Evolutionary conservation across 169 alveolate genomes (phyloP).

Genomic region (Plasmodium cynomolgi): DNA sequence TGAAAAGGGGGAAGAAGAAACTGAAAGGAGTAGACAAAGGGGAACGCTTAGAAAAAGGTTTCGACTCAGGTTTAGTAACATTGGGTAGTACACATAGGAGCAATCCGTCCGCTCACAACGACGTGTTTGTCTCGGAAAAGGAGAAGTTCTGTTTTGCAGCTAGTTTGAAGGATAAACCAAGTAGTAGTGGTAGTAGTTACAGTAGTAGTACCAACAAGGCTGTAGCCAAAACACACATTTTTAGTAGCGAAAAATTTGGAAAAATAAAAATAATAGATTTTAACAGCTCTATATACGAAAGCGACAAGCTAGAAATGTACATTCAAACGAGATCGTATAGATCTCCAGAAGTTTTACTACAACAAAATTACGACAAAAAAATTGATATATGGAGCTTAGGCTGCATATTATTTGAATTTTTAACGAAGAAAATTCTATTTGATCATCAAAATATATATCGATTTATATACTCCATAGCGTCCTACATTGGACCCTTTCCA

Average conservation of each 20-base stretch:
- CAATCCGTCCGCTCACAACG: not conserved
- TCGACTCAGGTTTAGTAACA: not conserved
- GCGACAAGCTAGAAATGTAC: slow-evolving; percentile 94
- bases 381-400: slow-evolving; percentile 99
- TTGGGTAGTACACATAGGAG: not conserved
- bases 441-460: slow-evolving; percentile 88
- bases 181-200: not conserved
- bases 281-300: slow-evolving; percentile 95
- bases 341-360: slow-evolving; percentile 98
- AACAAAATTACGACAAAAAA: slow-evolving; percentile 97
- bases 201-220: not conserved
- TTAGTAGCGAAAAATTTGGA: slow-evolving; percentile 48
- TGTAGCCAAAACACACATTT: not conserved
- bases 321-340: slow-evolving; percentile 97
- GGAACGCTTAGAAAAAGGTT: not conserved
- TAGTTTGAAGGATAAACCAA: not conserved
- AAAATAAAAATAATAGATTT: slow-evolving; percentile 96
- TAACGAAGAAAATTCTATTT: slow-evolving; percentile 90
- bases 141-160: not conserved
- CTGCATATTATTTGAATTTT: slow-evolving; percentile 96
- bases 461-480: slow-evolving; percentile 85
- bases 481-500: slow-evolving; percentile 87
- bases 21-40: not conserved
- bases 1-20: slow-evolving; percentile 28
- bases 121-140: not conserved